Percentiles rank a stretch among this genome's conserved stretches.
These are phyloP conservation scores for Phyllosticta citriasiana DNA, from an alignment of 2,329 filamentous ascomycete genomes.

Conservation along the genomic window DNA sequence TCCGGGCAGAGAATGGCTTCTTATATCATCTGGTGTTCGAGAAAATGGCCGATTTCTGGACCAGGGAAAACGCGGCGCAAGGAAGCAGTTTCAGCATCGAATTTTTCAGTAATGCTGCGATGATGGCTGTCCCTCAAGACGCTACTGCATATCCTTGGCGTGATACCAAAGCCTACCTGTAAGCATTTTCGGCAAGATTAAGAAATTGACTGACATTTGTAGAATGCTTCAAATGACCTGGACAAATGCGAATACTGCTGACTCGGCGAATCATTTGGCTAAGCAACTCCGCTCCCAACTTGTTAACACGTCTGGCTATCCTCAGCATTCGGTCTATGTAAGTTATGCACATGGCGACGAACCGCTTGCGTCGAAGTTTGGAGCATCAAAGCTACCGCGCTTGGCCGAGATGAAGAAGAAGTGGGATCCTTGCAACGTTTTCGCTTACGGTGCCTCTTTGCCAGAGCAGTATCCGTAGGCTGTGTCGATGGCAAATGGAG, in stretches of 20 bases:
- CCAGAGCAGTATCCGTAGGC: not conserved
- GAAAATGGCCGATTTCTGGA: not conserved
- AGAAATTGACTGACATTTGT: not conserved
- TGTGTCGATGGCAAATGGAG: too few species aligned
- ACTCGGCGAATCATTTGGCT: not conserved
- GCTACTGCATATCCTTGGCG: not conserved
- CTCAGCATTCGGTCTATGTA: slow-evolving; percentile 16
- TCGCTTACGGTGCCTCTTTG: slow-evolving; percentile 6
- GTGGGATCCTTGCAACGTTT: slow-evolving; percentile 25
- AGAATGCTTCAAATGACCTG: not conserved
- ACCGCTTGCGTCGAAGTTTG: slow-evolving; percentile 21
- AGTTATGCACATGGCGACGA: slow-evolving; percentile 24
- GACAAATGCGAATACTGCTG: not conserved
- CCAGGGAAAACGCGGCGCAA: not conserved
- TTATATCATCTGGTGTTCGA: not conserved
- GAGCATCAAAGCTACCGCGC: slow-evolving; percentile 19
- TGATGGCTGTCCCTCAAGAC: not conserved
- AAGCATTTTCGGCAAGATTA: not conserved
- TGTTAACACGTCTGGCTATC: slow-evolving; percentile 1
- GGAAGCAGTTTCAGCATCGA: not conserved
- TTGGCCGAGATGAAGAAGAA: slow-evolving; percentile 23
- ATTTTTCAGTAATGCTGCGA: not conserved
- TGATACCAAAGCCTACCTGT: not conserved
- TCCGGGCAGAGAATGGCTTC: too few species aligned
- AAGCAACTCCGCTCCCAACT: not conserved